Percentiles rank a stretch among this genome's conserved stretches.
These are phyloP conservation scores for Cryphonectria japonica DNA, from an alignment of 2,329 filamentous ascomycete species.

Conservation along the genomic window DNA sequence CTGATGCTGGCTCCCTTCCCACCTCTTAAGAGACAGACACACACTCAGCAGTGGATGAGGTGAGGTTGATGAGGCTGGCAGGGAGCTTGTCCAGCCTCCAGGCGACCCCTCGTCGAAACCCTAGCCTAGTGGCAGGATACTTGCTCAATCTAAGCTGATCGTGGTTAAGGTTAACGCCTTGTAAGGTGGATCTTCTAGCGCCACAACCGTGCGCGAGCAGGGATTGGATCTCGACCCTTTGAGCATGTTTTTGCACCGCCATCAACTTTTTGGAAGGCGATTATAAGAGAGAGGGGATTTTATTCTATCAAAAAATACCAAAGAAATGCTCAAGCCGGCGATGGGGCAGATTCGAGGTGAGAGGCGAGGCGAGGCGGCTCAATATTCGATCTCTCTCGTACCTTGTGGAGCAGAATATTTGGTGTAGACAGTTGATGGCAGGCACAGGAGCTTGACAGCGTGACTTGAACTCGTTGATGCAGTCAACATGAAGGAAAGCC, in stretches of 20 bases:
- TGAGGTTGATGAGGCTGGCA: conserved; percentile 3
- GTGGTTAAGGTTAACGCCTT: conserved; percentile 11
- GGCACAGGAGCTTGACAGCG: background rate
- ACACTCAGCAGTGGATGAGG: background rate
- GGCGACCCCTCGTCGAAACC: background rate
- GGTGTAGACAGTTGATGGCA: too few species aligned
- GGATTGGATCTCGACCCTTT: conserved; percentile 19
- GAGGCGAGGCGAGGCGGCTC: background rate
- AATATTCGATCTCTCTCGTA: background rate
- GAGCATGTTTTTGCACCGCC: conserved; percentile 24
- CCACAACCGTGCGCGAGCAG: conserved; percentile 19
- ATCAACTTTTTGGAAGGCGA: conserved; percentile 4
- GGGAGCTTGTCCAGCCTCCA: background rate
- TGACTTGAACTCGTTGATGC: background rate
- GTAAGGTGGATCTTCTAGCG: background rate
- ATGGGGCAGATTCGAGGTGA: background rate
- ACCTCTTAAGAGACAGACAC: background rate
- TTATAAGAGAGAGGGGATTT: background rate
- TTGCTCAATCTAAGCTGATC: conserved; percentile 25
- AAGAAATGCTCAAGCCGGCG: background rate
- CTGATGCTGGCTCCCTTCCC: background rate
- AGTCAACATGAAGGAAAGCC: background rate
- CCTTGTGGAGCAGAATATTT: background rate
- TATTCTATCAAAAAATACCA: background rate
- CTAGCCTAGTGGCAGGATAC: conserved; percentile 21